Percentiles rank a stretch among this genome's conserved stretches.
Evolutionary conservation across 2,329 filamentous ascomycete genomes (phyloP).

Genomic region (Penicillium brasilianum): DNA sequence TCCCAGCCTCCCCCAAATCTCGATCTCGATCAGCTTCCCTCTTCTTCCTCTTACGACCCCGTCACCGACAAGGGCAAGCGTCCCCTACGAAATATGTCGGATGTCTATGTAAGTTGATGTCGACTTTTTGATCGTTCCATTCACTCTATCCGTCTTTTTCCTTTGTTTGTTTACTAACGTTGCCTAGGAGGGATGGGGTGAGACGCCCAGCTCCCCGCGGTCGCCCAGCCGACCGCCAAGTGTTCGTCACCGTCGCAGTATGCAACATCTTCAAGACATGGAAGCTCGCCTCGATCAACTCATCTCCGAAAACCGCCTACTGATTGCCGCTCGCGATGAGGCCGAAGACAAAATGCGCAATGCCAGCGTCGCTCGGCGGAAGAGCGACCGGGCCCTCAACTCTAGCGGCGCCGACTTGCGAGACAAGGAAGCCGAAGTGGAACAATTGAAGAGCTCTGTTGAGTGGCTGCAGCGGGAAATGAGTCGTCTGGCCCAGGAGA

Average conservation of each 20-base stretch:
- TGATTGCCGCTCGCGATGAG: conserved; percentile 72
- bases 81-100: conserved; percentile 83
- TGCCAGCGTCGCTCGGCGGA: conserved; percentile 58
- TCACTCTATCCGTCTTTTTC: not conserved
- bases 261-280: conserved; percentile 89
- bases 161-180: conserved; percentile 36
- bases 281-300: conserved; percentile 85
- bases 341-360: conserved; percentile 69
- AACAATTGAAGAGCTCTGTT: conserved; percentile 76
- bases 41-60: conserved; percentile 69
- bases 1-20: conserved; percentile 41
- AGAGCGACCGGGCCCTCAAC: conserved; percentile 62
- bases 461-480: conserved; percentile 83
- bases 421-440: conserved; percentile 86
- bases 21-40: conserved; percentile 47
- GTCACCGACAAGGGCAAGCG: conserved; percentile 86
- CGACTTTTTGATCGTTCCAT: conserved; percentile 22
- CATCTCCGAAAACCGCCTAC: conserved; percentile 78
- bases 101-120: conserved; percentile 81
- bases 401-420: conserved; percentile 72
- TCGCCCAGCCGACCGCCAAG: conserved; percentile 94
- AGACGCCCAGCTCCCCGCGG: conserved; percentile 80
- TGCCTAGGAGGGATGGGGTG: conserved; percentile 86
- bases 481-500: conserved; percentile 77
- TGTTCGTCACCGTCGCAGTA: conserved; percentile 95